Conservation (phyloP, 225 moss, liverwort and hornwort species). For the Thuidium tamariscinum region DNA sequence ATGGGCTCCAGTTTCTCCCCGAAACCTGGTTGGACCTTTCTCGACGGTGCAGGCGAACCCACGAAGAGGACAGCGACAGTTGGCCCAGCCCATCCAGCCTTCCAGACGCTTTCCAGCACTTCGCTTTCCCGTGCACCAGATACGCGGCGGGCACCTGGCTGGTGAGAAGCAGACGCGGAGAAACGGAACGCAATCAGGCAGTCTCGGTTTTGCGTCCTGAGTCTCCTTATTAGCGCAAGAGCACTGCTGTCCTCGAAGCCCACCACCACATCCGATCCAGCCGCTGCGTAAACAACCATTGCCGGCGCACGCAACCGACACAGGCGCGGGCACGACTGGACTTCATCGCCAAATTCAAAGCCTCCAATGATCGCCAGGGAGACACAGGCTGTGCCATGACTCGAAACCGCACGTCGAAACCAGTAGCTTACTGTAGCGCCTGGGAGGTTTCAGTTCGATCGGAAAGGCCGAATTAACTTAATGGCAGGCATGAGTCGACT, state of each 20-base stretch:
- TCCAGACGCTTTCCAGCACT: not conserved
- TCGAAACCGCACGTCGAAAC: not conserved
- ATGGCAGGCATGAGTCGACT: not conserved
- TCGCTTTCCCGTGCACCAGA: not conserved
- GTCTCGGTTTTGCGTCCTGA: no score
- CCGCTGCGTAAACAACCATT: not conserved
- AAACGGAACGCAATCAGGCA: not conserved
- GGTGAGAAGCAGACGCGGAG: not conserved
- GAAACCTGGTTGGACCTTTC: not conserved
- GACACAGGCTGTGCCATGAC: not conserved
- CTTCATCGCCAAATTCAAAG: not conserved
- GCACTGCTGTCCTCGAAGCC: no score
- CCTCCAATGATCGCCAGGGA: no score
- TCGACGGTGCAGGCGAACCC: not conserved
- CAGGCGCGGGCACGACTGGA: not conserved
- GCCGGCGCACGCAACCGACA: not conserved
- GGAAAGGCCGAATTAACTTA: not conserved
- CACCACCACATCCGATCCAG: no score
- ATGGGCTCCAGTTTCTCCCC: no score
- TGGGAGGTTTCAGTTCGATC: not conserved
- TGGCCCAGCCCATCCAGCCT: not conserved
- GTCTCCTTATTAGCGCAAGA: not conserved
- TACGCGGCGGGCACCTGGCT: not conserved
- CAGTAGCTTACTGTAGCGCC: not conserved
- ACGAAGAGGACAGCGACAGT: not conserved